These are phyloP conservation scores for Dactylonectria estremocensis DNA, from an alignment of 2,329 filamentous ascomycete species.

Conservation along the genomic window DNA sequence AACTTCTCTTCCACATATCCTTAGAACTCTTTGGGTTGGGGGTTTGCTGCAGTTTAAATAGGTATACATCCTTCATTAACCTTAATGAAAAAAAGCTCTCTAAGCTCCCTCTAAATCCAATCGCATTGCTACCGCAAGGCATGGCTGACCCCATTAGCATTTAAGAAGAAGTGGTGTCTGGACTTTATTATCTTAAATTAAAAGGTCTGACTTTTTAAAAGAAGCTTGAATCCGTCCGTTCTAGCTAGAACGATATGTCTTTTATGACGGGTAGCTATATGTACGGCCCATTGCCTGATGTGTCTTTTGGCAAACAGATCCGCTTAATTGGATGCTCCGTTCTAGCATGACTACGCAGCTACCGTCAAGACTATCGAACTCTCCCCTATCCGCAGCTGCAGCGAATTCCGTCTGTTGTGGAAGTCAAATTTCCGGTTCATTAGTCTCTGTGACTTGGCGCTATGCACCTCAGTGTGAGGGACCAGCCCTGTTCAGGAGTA, in stretches of 20 bases:
- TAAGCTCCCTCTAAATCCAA: not conserved
- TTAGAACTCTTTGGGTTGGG: not conserved
- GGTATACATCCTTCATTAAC: not conserved
- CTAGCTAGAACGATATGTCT: not conserved
- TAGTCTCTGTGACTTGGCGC: constrained; percentile 5
- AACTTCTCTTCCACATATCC: not conserved
- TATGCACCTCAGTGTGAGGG: not conserved
- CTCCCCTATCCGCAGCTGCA: not conserved
- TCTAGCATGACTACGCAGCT: constrained; percentile 11
- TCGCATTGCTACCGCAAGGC: constrained; percentile 1
- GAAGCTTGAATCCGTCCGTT: constrained; percentile 4
- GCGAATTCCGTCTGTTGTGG: not conserved
- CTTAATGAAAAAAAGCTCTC: constrained; percentile 1
- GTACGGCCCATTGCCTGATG: not conserved
- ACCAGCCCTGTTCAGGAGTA: not conserved
- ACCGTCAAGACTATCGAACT: not conserved
- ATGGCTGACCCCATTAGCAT: not conserved
- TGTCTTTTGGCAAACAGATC: not conserved
- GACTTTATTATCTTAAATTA: not conserved
- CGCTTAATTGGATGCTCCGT: not conserved
- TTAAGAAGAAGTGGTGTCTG: not conserved
- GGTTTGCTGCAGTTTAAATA: not conserved
- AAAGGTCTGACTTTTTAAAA: constrained; percentile 3
- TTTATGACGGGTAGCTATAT: not conserved
- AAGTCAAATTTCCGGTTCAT: constrained; percentile 16